These are phyloP conservation scores for Eimeria falciformis DNA, from an alignment of 169 alveolate genomes.

Conservation along the genomic window DNA sequence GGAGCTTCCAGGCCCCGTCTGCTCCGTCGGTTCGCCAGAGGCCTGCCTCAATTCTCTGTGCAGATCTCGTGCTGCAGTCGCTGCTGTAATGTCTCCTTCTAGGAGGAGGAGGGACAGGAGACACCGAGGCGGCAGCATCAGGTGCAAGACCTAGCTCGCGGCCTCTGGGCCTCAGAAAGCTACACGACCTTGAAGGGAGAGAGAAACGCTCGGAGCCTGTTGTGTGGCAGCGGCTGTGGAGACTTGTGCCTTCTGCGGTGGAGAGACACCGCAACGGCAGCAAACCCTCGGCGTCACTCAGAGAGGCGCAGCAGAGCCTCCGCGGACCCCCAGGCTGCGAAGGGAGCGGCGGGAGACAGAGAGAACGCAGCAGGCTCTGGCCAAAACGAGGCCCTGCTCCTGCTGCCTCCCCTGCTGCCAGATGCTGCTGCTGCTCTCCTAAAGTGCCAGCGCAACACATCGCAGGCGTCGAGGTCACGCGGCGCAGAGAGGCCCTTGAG, in stretches of 20 bases:
- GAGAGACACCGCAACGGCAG: neutral
- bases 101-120: neutral
- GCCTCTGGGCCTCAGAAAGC: no score
- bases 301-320: neutral
- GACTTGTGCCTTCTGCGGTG: neutral
- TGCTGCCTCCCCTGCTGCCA: neutral
- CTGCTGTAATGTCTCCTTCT: neutral
- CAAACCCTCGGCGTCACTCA: conserved; percentile 33
- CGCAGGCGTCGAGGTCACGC: conserved; percentile 1
- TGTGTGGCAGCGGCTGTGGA: neutral
- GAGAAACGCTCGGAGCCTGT: neutral
- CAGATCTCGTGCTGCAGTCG: neutral
- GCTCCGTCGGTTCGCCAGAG: conserved; percentile 15
- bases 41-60: conserved; percentile 29
- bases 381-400: conserved; percentile 4
- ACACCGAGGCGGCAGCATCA: neutral
- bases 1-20: neutral
- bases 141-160: neutral
- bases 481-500: neutral
- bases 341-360: neutral
- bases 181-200: neutral
- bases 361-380: neutral
- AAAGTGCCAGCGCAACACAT: conserved; percentile 1
- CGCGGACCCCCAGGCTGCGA: neutral
- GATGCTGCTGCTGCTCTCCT: neutral